Evolutionary conservation across 2,329 filamentous ascomycete species (phyloP), one percentile per base, ranked within the genome.

Genomic region (Seiridium cupressi): DNA sequence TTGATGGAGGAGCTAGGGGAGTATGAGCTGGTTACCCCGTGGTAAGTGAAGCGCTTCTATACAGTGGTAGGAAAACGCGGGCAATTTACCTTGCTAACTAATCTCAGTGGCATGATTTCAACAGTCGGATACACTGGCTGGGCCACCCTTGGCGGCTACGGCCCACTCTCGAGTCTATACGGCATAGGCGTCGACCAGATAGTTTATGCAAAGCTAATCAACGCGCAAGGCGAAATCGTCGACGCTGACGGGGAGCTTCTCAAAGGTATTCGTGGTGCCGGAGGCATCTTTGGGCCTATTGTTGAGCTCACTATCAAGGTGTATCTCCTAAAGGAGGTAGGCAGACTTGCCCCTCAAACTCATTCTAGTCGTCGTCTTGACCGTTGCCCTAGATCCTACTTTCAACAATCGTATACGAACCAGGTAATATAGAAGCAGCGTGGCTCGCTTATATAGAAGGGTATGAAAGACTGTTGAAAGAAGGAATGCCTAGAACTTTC

Each of bases 251-350:
- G 73, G 11, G 66, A 68, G 8, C 59, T 79, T 40, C 61, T 79
- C 18, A 70, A 69, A 47, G 76, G 71, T 1, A 73, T 79, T 18
- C 68, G 76, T 1, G 77, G 77, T 2, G 76, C 69, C 4, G 76
- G 77, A 34, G 73, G 76, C 3, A 68, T 68, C 9, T 72, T 79
- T 32, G 77, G 75, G 3, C 66, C 77, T 9, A 74, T 80, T 47
- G 70, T 76, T 6, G 75, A 79, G 60, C 44, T 79, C 5, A 73
- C 69, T 3, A 69, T 79, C 60, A 78, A 74, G 60, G 65, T 77
- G 3, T 78, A 79, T 59, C 68, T 70, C 3, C 56, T 72, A 3
- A 67, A 69, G 32, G 67, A 69, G 64, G 72, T 73, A 63, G 56
- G 63, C 61, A 44, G 6, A 57, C 18, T 26, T 13, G 44, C 44